A percentile compares a stretch with the other conserved stretches of the same genome.
Evolutionary conservation across 306 rosid genomes (phyloP).

Genomic region (Hippophae rhamnoides): DNA sequence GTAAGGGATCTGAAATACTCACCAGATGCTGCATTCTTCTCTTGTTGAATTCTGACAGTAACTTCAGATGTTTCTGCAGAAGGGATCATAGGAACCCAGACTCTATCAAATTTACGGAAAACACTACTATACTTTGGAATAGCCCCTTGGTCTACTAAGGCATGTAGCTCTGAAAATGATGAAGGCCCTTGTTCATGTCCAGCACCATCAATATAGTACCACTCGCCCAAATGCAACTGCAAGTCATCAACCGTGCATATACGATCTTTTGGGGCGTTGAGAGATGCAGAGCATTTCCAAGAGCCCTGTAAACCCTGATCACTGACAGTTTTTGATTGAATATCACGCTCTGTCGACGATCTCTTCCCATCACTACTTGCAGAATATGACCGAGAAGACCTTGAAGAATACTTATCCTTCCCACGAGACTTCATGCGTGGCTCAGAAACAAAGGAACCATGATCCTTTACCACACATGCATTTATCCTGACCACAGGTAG

Average conservation of each 20-base stretch:
- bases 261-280: constrained; percentile 55
- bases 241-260: constrained; percentile 57
- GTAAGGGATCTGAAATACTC: constrained; percentile 25
- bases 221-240: constrained; percentile 78
- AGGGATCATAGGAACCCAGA: constrained; percentile 86
- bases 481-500: constrained; percentile 88
- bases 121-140: constrained; percentile 62
- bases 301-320: constrained; percentile 42
- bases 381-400: constrained; percentile 52
- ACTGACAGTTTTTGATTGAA: constrained; percentile 33
- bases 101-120: constrained; percentile 75
- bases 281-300: constrained; percentile 28
- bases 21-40: constrained; percentile 25
- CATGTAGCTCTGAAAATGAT: constrained; percentile 70
- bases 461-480: constrained; percentile 87
- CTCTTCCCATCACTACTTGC: constrained; percentile 66
- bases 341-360: constrained; percentile 69
- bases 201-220: constrained; percentile 97
- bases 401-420: constrained; percentile 59
- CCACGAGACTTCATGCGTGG: constrained; percentile 55
- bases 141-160: constrained; percentile 64
- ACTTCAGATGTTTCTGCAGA: constrained; percentile 48
- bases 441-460: constrained; percentile 73
- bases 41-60: constrained; percentile 24
- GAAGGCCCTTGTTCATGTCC: constrained; percentile 94